These are phyloP conservation scores for Flueggea neowawraea DNA, from an alignment of 441 rosid species.

Conservation along the genomic window DNA sequence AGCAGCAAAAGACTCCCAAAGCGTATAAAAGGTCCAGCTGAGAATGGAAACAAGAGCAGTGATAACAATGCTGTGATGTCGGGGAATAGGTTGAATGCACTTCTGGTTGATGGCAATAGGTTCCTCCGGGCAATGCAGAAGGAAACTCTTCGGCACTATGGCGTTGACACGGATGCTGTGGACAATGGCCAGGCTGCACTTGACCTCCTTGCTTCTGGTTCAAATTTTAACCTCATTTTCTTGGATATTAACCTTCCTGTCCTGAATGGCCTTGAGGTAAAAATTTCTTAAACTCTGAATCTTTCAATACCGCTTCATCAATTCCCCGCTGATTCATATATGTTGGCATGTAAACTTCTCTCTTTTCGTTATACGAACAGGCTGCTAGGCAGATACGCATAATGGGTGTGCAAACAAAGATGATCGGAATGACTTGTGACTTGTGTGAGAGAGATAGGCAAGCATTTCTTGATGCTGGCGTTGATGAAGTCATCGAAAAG, in stretches of 20 bases:
- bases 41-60: too few species aligned
- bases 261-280: conserved; percentile 68
- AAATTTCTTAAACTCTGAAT: background rate
- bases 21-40: too few species aligned
- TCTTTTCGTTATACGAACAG: conserved; percentile 17
- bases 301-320: background rate
- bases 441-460: conserved; percentile 10
- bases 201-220: conserved; percentile 42
- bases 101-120: conserved; percentile 22
- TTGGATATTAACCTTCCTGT: conserved; percentile 73
- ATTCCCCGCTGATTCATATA: too few species aligned
- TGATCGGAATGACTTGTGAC: conserved; percentile 37
- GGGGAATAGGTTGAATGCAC: conserved; percentile 23
- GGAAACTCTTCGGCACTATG: conserved; percentile 35
- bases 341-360: background rate
- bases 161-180: conserved; percentile 36
- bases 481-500: conserved; percentile 36
- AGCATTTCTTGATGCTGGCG: conserved; percentile 47
- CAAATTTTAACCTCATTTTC: conserved; percentile 51
- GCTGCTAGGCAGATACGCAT: conserved; percentile 42
- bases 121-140: conserved; percentile 30
- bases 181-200: conserved; percentile 58
- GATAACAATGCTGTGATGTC: background rate
- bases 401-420: conserved; percentile 43
- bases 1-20: too few species aligned